phyloP scores from a whole-genome alignment of 2,329 filamentous ascomycete species.

The Exophiala mesophila region DNA sequence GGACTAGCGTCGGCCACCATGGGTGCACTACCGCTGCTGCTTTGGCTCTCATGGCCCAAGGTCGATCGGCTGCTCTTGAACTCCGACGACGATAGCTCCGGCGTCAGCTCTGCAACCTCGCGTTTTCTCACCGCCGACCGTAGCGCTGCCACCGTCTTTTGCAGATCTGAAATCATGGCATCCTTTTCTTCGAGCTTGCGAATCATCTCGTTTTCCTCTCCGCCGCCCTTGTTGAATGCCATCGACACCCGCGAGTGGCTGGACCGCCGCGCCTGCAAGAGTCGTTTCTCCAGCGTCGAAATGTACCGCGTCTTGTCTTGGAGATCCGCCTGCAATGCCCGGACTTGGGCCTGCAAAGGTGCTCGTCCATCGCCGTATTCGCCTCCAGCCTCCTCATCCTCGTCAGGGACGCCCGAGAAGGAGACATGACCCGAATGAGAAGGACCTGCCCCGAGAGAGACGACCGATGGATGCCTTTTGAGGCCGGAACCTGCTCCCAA shows the following conservation, averaged over 20 bases:
- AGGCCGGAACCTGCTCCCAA: slow-evolving; percentile 47
- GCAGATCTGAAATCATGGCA: slow-evolving; percentile 86
- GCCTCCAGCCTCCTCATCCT: slow-evolving; percentile 64
- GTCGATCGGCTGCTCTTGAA: slow-evolving; percentile 28
- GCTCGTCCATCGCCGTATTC: slow-evolving; percentile 85
- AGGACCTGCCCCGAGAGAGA: slow-evolving; percentile 51
- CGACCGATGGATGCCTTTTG: slow-evolving; percentile 63
- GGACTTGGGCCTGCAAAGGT: slow-evolving; percentile 76
- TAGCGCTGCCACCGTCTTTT: slow-evolving; percentile 83
- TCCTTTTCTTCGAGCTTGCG: slow-evolving; percentile 96
- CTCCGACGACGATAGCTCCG: slow-evolving; percentile 34
- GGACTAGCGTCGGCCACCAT: slow-evolving; percentile 22
- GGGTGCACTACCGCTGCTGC: slow-evolving; percentile 30
- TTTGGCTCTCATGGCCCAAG: slow-evolving; percentile 27
- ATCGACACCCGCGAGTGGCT: slow-evolving; percentile 84
- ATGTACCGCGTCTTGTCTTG: slow-evolving; percentile 98
- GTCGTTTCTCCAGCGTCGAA: slow-evolving; percentile 81
- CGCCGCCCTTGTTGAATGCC: slow-evolving; percentile 63
- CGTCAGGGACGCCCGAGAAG: slow-evolving; percentile 38
- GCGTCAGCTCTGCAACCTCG: slow-evolving; percentile 65
- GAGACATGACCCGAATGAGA: slow-evolving; percentile 30
- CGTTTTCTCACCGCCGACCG: slow-evolving; percentile 79
- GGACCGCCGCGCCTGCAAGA: slow-evolving; percentile 82
- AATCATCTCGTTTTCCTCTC: slow-evolving; percentile 70
- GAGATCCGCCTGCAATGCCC: slow-evolving; percentile 88